Conservation (phyloP, 371 early-diverging fungal genomes). For the Saksenaea vasiformis region DNA sequence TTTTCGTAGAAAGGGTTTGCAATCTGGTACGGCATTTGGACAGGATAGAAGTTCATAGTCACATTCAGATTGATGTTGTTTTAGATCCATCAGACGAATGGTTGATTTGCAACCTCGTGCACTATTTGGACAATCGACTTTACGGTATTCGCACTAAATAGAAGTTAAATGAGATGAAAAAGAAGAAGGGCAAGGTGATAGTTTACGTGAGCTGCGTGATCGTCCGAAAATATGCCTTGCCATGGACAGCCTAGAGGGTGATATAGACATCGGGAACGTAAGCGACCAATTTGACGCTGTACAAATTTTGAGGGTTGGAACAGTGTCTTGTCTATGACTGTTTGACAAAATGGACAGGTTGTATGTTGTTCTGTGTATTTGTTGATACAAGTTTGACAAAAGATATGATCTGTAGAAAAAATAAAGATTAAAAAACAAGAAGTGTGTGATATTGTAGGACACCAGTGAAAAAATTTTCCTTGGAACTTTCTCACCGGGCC, state of each 20-base stretch:
- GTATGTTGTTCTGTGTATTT: slow-evolving; percentile 32
- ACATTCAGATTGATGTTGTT: slow-evolving; percentile 34
- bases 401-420: slow-evolving; percentile 45
- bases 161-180: neutral
- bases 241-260: slow-evolving; percentile 42
- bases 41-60: slow-evolving; percentile 39
- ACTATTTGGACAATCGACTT: slow-evolving; percentile 37
- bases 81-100: slow-evolving; percentile 16
- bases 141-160: slow-evolving; percentile 35
- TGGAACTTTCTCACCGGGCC: neutral
- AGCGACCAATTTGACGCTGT: slow-evolving; percentile 42
- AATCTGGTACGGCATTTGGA: slow-evolving; percentile 40
- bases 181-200: neutral
- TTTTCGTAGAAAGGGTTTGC: slow-evolving; percentile 42
- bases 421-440: neutral
- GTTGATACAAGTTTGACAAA: slow-evolving; percentile 43
- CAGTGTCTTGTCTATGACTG: slow-evolving; percentile 22
- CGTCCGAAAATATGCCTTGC: slow-evolving; percentile 42
- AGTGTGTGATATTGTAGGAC: neutral
- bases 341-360: slow-evolving; percentile 30
- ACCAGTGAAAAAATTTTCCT: neutral
- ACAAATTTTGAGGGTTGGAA: slow-evolving; percentile 53
- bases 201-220: slow-evolving; percentile 38
- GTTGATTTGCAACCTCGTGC: slow-evolving; percentile 39
- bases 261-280: slow-evolving; percentile 39